phyloP scores from a whole-genome alignment of 1,284 basidiomycete species.

The Malassezia furfur region DNA sequence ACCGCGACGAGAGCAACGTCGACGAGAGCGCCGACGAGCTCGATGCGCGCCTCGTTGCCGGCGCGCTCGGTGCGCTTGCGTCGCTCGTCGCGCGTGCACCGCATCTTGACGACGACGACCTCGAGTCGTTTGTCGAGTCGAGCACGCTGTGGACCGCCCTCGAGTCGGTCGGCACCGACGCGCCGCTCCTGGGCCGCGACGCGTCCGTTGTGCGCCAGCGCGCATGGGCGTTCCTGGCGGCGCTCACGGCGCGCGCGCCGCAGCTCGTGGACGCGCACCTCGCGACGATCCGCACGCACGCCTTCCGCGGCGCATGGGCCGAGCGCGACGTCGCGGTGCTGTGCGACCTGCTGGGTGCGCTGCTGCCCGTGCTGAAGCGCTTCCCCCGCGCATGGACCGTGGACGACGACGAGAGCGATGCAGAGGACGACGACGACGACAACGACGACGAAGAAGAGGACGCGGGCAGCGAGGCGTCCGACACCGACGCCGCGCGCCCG shows the following conservation, averaged over 20 bases:
- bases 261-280: constrained; percentile 21
- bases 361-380: constrained; percentile 31
- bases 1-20: constrained; percentile 40
- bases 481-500: constrained; percentile 15
- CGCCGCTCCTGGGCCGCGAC: constrained; percentile 24
- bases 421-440: background rate
- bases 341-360: constrained; percentile 25
- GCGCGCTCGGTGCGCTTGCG: constrained; percentile 29
- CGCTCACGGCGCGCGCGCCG: constrained; percentile 13
- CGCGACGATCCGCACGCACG: constrained; percentile 21
- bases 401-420: constrained; percentile 13
- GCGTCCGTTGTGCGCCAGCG: constrained; percentile 28
- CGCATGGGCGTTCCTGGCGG: constrained; percentile 30
- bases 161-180: background rate
- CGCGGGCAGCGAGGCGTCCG: constrained; percentile 18
- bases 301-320: constrained; percentile 32
- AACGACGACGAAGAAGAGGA: constrained; percentile 19
- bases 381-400: constrained; percentile 42
- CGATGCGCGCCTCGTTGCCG: constrained; percentile 38
- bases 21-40: constrained; percentile 40
- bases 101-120: constrained; percentile 10
- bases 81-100: constrained; percentile 20
- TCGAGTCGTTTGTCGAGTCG: constrained; percentile 24
- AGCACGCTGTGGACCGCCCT: constrained; percentile 28
- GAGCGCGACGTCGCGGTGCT: constrained; percentile 38